Evolutionary conservation across 2,329 filamentous ascomycete species (phyloP).

Genomic region (Neoascochyta sp.): DNA sequence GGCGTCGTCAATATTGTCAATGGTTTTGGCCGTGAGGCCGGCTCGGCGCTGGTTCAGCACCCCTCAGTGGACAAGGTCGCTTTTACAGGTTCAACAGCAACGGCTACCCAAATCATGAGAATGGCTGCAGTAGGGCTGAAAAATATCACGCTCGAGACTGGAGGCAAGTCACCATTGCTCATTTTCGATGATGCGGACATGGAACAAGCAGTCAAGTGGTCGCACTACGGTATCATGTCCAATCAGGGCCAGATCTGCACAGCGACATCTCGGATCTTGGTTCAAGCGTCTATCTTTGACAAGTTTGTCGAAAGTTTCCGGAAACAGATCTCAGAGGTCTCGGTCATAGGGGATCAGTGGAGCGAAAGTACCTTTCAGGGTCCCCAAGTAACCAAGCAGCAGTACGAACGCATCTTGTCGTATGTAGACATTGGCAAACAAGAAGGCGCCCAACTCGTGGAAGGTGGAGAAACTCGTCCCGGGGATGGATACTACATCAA

Average conservation of each 20-base stretch:
- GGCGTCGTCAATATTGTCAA: constrained; percentile 44
- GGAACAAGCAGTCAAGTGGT: constrained; percentile 61
- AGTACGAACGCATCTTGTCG: constrained; percentile 44
- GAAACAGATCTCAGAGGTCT: constrained; percentile 36
- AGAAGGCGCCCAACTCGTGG: constrained; percentile 49
- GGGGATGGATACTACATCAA: constrained; percentile 33
- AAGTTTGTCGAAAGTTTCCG: constrained; percentile 37
- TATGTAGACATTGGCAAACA: constrained; percentile 45
- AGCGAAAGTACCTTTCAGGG: constrained; percentile 43
- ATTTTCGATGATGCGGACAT: constrained; percentile 55
- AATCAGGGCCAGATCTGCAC: constrained; percentile 57
- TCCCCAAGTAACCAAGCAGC: constrained; percentile 45
- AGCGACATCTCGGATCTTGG: constrained; percentile 52
- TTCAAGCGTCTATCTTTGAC: constrained; percentile 47
- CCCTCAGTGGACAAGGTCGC: constrained; percentile 68
- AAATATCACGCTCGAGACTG: constrained; percentile 56
- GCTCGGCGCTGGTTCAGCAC: constrained; percentile 61
- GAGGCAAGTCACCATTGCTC: constrained; percentile 53
- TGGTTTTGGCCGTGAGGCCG: constrained; percentile 58
- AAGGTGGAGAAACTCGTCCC: constrained; percentile 46
- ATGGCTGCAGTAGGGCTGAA: constrained; percentile 45
- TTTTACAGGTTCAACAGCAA: constrained; percentile 70
- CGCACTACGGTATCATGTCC: constrained; percentile 54
- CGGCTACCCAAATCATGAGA: constrained; percentile 59
- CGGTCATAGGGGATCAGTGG: constrained; percentile 35